Evolutionary conservation across 2,329 filamentous ascomycete genomes (phyloP).

Genomic region (Graphilbum ipis-grandicollis): DNA sequence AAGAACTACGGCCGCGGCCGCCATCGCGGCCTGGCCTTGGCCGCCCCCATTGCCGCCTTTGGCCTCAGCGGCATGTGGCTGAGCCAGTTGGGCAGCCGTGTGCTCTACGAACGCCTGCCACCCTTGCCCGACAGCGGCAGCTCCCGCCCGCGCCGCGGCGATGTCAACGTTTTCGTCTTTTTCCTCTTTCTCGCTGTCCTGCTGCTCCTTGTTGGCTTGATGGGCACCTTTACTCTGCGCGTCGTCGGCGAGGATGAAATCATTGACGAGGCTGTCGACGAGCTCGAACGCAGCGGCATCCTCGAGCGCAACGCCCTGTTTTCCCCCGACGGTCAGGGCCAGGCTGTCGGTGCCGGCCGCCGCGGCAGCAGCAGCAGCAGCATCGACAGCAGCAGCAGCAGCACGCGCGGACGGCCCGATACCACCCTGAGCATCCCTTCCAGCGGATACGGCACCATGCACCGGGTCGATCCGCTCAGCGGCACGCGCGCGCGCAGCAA

Average conservation of each 20-base stretch:
- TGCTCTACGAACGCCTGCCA: conserved; percentile 53
- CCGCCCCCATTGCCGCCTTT: conserved; percentile 80
- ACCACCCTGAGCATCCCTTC: no score
- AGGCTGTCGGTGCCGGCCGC: background rate
- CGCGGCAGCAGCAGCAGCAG: conserved; percentile 2
- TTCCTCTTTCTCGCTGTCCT: conserved; percentile 70
- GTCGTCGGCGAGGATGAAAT: conserved; percentile 74
- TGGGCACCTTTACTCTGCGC: conserved; percentile 57
- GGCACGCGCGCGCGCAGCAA: background rate
- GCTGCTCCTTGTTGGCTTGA: conserved; percentile 50
- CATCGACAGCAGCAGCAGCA: background rate
- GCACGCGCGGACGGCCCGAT: no score
- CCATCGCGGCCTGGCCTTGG: conserved; percentile 75
- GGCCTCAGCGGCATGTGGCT: conserved; percentile 93
- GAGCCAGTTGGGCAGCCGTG: conserved; percentile 66
- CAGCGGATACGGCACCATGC: conserved; percentile 7
- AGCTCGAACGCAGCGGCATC: conserved; percentile 76
- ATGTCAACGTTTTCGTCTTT: conserved; percentile 65
- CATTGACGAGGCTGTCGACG: conserved; percentile 78
- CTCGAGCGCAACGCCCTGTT: conserved; percentile 63
- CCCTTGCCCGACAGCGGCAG: conserved; percentile 15
- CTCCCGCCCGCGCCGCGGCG: conserved; percentile 23
- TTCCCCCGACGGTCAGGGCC: conserved; percentile 21
- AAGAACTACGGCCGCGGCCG: conserved; percentile 93
- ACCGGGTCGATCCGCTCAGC: conserved; percentile 4